Base-by-base conservation (phyloP, 805 yeast genomes). In the Metschnikowia lunata region DNA sequence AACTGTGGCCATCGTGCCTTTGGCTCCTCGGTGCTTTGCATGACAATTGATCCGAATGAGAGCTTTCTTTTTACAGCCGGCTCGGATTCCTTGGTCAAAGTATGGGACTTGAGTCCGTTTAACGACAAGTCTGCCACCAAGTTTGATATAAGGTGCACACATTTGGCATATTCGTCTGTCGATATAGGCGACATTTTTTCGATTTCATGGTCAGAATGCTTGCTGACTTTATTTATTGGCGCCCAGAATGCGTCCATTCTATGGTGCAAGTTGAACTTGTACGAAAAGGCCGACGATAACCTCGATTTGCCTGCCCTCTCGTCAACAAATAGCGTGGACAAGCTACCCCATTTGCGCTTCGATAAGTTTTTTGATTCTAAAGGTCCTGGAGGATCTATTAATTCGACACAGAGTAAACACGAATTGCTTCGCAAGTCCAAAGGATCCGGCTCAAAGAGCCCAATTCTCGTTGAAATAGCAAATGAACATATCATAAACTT, bases 181-280 rank as follows among this genome's bases (percentile, higher is more conserved):
- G 99, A 91, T 66, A 84, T 91, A 40, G 99, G 99, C 40, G 99
- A 91, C 62, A 85, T 91, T 13, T 91, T 91, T 59, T 83, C 96
- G 8, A 66, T 91, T 30, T 77, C 81, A 7, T 88, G 93, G 80
- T 73, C 83, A 12, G 76, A 79, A 14, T 51, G 66, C 1, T 61
- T 77, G 9, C 74, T 80, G 37, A 79, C 87, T 0, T 69, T 91
- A 4, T 87, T 82, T 49, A 77, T 88, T 55, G 99, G 99, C 5
- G 83, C 96, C 10, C 98, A 93, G 62, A 91, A 90, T 60, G 97
- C 98, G 4, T 78, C 90, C 1, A 76, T 91, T 13, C 76, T 87
- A 34, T 91, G 86, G 80, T 81, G 87, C 45, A 75, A 75, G 36
- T 51, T 60, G 26, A 45, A 46, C 26, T 42, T 51, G 39, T 27